Evolutionary conservation across 2,329 filamentous ascomycete species (phyloP).

Genomic region (Daldinia sp.): DNA sequence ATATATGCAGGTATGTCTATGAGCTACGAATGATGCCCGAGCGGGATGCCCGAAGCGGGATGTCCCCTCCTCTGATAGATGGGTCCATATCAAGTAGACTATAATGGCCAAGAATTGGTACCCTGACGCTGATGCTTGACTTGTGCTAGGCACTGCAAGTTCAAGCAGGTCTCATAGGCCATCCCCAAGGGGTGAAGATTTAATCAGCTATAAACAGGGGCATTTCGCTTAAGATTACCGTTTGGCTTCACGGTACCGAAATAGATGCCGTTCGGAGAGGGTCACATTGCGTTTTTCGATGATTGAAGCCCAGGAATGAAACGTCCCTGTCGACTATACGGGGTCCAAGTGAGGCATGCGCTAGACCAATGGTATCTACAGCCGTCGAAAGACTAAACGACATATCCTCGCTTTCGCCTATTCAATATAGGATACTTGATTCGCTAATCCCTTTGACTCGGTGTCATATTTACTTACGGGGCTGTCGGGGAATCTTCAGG

Average conservation of each 20-base stretch:
- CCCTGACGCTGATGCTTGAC: not conserved
- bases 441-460: not conserved
- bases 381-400: not conserved
- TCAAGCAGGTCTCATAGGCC: not conserved
- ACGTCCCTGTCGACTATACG: not conserved
- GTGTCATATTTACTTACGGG: not conserved
- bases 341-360: not conserved
- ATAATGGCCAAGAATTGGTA: not conserved
- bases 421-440: not conserved
- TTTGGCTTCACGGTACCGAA: not conserved
- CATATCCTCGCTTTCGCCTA: not conserved
- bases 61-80: no score
- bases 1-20: not conserved
- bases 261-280: conserved; percentile 2
- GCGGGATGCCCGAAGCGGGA: not conserved
- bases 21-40: not conserved
- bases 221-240: conserved; percentile 12
- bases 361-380: not conserved
- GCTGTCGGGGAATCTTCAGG: not conserved
- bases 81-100: not conserved
- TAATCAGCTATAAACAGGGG: not conserved
- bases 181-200: not conserved
- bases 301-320: conserved; percentile 3
- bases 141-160: not conserved
- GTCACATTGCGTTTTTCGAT: conserved; percentile 16